Evolutionary conservation across 164 flowering plant genomes (phyloP), one percentile per base, ranked within the genome.

Genomic region (Nymphaea thermarum): DNA sequence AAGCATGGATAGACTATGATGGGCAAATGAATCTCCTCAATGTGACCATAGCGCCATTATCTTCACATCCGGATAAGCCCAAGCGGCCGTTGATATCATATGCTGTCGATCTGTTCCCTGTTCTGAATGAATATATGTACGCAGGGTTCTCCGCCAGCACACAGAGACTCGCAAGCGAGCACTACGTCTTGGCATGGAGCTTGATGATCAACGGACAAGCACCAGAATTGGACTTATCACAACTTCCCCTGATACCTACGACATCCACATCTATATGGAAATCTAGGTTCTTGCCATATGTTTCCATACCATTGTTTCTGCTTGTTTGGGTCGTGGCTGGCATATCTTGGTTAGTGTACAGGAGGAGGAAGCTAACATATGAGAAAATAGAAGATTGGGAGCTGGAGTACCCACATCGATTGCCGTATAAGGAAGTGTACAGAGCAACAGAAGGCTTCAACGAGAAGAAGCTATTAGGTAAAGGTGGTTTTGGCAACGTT

Each of bases 401-500:
- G 8, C n/a, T 62, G 18, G n/a, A 44, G 44, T 42, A 41, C 7
- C 43, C 66, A 6, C 66, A 64, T 42, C 42, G 66, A 43, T 64
- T 64, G 43, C 43, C 66, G 7, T 64, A 64, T 43, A 64, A 64
- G 66, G 66, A 64, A 14, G 43, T 64, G 11, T 7, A 6, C 15
- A 7, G 4, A n/a, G 68, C 68, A 15, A 66, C 68, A 5, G 45
- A 47, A 59, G 61, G 68, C 5, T 66, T 66, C 43, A 10, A 2
- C 8, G 15, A 47, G 8, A 25, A 66, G 25, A 42, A 66, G 60
- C 68, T 66, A 25, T 42, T 66, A 12, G 68, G 68, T 25, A 6
- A 6, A 3, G 68, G 68, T 6, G 68, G 68, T 17, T 66, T 66
- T 8, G 51, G 67, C 25, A 43, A 10, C n/a, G 67, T 65, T 3